Conservation (phyloP, 2,329 filamentous ascomycete species). For the Botrytis aclada region DNA sequence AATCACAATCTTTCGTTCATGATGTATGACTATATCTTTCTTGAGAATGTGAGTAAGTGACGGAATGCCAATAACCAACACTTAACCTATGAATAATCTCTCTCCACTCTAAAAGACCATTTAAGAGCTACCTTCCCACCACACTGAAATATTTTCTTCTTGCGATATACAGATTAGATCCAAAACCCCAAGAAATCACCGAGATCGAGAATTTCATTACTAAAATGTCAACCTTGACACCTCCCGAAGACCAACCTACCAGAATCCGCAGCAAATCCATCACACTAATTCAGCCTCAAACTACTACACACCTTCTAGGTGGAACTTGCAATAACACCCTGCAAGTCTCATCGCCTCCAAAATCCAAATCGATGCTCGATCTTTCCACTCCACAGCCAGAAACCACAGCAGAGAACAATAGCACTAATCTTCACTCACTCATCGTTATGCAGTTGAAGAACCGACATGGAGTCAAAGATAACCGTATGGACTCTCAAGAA, state of each 20-base stretch:
- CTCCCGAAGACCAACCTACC: not conserved
- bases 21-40: not conserved
- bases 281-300: not conserved
- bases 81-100: not conserved
- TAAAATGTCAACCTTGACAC: not conserved
- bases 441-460: not conserved
- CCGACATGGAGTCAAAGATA: not conserved
- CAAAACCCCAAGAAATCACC: not conserved
- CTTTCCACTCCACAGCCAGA: not conserved
- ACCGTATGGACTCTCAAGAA: too few species aligned
- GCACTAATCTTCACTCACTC: not conserved
- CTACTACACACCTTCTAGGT: fast-evolving
- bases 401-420: fast-evolving
- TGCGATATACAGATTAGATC: not conserved
- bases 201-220: not conserved
- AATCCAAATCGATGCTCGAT: not conserved
- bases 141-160: fast-evolving
- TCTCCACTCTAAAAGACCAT: not conserved
- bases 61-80: not conserved
- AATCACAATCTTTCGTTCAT: not conserved
- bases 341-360: not conserved
- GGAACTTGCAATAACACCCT: not conserved
- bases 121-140: not conserved
- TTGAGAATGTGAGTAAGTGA: not conserved
- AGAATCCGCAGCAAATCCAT: not conserved